Evolutionary conservation across 768 basidiomycete species (phyloP), one percentile per base, ranked within the genome.

Genomic region (Bullera alba): DNA sequence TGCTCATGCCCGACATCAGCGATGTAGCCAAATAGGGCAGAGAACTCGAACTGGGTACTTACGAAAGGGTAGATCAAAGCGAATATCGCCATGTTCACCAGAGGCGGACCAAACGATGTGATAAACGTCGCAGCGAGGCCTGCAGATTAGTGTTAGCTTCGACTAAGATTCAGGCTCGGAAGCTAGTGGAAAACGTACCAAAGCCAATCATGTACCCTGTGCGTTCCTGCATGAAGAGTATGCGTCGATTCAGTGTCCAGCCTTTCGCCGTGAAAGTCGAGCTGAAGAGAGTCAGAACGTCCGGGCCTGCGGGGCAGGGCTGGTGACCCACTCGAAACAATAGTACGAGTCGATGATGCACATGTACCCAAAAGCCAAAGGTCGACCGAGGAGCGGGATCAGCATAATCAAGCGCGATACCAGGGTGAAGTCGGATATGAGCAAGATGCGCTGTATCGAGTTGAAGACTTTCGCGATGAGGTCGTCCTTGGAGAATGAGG

Each of bases 191-290:
- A 2, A 28, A 52, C 54, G 28, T 41, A 63, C 68, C 72, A 44
- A 73, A 73, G 3, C 65, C 72, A 28, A 69, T 17, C 54, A 70
- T 70, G 44, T 73, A 73, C 3, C 62, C 65, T 15, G 53, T 53
- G 4, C 67, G 51, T 28, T 69, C 63, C 32, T 70, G 66, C 51
- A 73, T 60, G 50, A 57, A 63, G 4, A 12, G 23, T n/a, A 63
- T 37, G 15, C 61, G 36, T 25, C 58, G 44, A 35, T 59, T 53
- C 36, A 66, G 29, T 3, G 51, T 37, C 61, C 61, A 66, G 1
- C 57, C 48, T 21, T 48, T 55, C n/a, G 49, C 30, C 2, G 53
- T 38, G 42, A 65, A 66, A 16, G 52, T 63, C 48, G 50, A 69
- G 30, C 64, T 66, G 29, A 21, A 5, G 30, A 19, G 3, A 12